phyloP scores from a whole-genome alignment of 768 basidiomycete genomes.

The Lactifluus echinatus region DNA sequence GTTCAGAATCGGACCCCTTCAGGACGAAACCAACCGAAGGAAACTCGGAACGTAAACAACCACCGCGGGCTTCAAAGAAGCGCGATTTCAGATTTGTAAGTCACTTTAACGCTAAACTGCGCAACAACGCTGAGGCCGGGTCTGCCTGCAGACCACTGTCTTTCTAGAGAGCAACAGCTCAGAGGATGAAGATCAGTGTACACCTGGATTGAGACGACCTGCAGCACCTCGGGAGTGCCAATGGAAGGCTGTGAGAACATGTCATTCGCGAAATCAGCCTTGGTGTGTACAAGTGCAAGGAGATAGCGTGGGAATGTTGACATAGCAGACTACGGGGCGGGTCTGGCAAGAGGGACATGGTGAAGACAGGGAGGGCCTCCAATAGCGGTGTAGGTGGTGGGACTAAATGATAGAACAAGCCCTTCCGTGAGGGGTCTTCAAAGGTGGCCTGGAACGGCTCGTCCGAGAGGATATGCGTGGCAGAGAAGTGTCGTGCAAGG shows the following conservation, averaged over 20 bases:
- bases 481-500: background rate
- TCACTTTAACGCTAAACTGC: background rate
- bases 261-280: slow-evolving; percentile 8
- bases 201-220: background rate
- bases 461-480: background rate
- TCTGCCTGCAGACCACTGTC: slow-evolving; percentile 1
- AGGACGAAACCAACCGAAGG: slow-evolving; percentile 2
- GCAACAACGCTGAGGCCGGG: background rate
- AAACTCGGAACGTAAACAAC: slow-evolving; percentile 18
- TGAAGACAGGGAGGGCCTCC: slow-evolving; percentile 13
- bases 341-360: background rate
- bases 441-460: slow-evolving; percentile 5
- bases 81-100: slow-evolving; percentile 18
- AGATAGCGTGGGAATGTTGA: background rate
- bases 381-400: slow-evolving; percentile 10
- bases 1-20: background rate
- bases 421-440: slow-evolving; percentile 15
- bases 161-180: slow-evolving; percentile 15
- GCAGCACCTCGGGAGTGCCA: slow-evolving; percentile 7
- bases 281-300: no score
- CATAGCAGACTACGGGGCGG: background rate
- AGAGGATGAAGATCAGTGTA: slow-evolving; percentile 9
- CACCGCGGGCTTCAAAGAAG: slow-evolving; percentile 20
- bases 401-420: slow-evolving; percentile 19
- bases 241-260: slow-evolving; percentile 3